Base-by-base conservation (phyloP, 192 early-diverging fungal species). In the Funneliformis mosseae region DNA sequence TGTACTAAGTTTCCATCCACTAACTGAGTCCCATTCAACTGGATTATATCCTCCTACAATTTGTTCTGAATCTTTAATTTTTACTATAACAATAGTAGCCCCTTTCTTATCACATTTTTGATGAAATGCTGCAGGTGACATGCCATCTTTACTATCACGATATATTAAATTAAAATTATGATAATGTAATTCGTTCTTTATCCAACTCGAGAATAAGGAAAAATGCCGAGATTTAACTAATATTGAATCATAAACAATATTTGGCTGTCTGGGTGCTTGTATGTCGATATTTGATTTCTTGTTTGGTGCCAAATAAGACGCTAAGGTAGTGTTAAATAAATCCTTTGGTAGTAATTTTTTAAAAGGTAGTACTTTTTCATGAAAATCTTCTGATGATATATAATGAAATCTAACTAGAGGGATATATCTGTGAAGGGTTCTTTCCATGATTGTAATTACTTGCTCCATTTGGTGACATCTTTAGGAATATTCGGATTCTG, bases 1-100 rank as follows among this genome's bases (percentile, higher is more conserved):
- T 55, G 14, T 55, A 55, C 14, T 55, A 14, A 16, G 18, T 55
- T 55, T 55, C 14, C 5, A 55, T 0, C 18, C 8, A 14, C 12
- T 5, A 55, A 5, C 18, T 55, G 11, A 14, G 18, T 33, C 64
- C 64, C 64, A 66, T 25, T 9, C 4, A 41, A 43, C 11, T 23
- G 71, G 71, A 73, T 73, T 73, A 73, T 73, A 73, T 25, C 70
- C 70, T 10, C 70, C 70, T n/a, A 72, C 3, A 21, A 72, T 72
- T 8, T 72, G 33, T 43, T n/a, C 39, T 2, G n/a, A 14, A 41
- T 72, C n/a, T n/a, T 11, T 12, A 72, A 72, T 18, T 72, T 72
- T 72, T n/a, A 21, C 41, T 11, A 72, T 8, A 5, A 72, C 70
- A 21, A 72, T 23, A 72, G 70, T 72, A 33, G 38, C 14, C 16